A percentile compares a stretch with the other conserved stretches of the same genome.
phyloP scores from a whole-genome alignment of 2,329 filamentous ascomycete genomes.

The Periconia macrospinosa region DNA sequence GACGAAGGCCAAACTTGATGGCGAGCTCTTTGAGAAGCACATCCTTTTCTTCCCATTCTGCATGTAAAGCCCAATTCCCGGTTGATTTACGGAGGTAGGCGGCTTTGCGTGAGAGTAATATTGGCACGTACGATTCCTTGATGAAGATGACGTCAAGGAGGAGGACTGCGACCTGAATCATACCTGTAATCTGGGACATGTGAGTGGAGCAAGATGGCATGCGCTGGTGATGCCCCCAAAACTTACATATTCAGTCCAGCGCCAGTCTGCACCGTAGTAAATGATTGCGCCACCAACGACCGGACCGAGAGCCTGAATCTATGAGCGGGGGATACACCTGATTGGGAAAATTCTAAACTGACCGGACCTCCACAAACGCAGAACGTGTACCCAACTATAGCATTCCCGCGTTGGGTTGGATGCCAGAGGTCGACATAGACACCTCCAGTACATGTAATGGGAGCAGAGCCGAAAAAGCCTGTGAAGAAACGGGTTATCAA shows the following conservation, averaged over 20 bases:
- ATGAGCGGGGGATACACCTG: background rate
- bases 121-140: constrained; percentile 56
- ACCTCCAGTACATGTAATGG: constrained; percentile 15
- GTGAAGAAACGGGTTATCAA: constrained; percentile 52
- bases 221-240: background rate
- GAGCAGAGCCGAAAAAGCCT: constrained; percentile 49
- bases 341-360: background rate
- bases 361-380: constrained; percentile 12
- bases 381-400: constrained; percentile 14
- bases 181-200: constrained; percentile 45
- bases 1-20: constrained; percentile 66
- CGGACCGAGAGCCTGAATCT: background rate
- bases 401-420: constrained; percentile 9
- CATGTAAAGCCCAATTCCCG: constrained; percentile 38
- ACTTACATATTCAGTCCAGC: constrained; percentile 1
- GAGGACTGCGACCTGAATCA: constrained; percentile 54
- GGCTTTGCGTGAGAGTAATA: constrained; percentile 56
- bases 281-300: background rate
- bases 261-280: background rate
- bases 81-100: constrained; percentile 52
- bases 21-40: constrained; percentile 60
- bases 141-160: constrained; percentile 54
- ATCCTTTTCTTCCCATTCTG: constrained; percentile 55
- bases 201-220: background rate
- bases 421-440: constrained; percentile 16